These are phyloP conservation scores for Blumeriella jaapii DNA, from an alignment of 2,329 filamentous ascomycete genomes.

Conservation along the genomic window DNA sequence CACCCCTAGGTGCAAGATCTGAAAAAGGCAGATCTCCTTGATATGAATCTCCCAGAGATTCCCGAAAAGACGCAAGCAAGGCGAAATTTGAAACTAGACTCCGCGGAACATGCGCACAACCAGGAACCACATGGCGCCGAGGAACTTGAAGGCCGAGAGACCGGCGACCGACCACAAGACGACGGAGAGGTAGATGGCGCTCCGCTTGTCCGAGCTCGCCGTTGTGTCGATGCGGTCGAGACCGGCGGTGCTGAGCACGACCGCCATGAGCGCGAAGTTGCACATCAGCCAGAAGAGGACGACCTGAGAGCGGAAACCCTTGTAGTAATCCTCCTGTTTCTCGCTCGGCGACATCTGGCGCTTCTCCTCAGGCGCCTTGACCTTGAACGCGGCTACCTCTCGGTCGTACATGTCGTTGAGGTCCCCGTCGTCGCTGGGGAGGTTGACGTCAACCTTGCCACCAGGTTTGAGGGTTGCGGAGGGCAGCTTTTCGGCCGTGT, in stretches of 20 bases:
- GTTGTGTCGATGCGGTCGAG: constrained; percentile 68
- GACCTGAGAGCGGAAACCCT: constrained; percentile 83
- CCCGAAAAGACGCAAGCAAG: no score
- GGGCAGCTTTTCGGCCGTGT: constrained; percentile 84
- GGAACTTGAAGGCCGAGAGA: constrained; percentile 26
- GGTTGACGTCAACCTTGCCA: constrained; percentile 83
- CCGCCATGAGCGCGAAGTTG: constrained; percentile 78
- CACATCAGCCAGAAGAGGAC: constrained; percentile 94
- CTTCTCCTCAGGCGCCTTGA: constrained; percentile 65
- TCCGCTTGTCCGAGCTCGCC: constrained; percentile 39
- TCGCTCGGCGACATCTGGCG: constrained; percentile 49
- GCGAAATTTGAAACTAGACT: no score
- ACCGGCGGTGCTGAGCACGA: constrained; percentile 79
- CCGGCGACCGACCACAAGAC: constrained; percentile 29
- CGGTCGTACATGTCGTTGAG: constrained; percentile 90
- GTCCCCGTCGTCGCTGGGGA: constrained; percentile 83
- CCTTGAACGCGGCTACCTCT: constrained; percentile 62
- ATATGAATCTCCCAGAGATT: no score
- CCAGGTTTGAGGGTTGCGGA: constrained; percentile 84
- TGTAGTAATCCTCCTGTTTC: constrained; percentile 96
- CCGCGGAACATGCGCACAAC: constrained; percentile 75
- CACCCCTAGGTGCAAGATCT: no score
- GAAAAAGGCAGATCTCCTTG: no score
- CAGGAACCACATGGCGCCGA: constrained; percentile 44
- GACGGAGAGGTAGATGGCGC: constrained; percentile 26